Evolutionary conservation across 257 asterid species (phyloP).

Genomic region (Nicotiana benthamiana): DNA sequence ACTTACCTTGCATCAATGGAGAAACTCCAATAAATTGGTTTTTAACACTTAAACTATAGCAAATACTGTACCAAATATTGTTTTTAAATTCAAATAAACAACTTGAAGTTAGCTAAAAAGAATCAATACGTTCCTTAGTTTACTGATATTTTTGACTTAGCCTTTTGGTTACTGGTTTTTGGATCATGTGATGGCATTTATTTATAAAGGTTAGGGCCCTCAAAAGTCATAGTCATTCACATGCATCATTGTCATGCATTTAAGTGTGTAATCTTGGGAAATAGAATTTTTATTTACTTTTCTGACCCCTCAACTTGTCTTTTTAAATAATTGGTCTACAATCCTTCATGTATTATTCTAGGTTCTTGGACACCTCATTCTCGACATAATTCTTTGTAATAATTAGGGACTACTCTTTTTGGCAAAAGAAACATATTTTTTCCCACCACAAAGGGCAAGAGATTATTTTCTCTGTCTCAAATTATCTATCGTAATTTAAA

Average conservation of each 20-base stretch:
- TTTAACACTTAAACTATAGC: not conserved
- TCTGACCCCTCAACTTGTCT: not conserved
- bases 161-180: slow-evolving; percentile 15
- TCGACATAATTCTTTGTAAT: not conserved
- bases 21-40: not conserved
- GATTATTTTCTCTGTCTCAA: rapidly evolving
- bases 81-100: slow-evolving; percentile 7
- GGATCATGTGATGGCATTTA: slow-evolving; percentile 41
- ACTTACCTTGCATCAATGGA: not conserved
- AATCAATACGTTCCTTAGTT: slow-evolving; percentile 26
- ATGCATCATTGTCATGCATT: slow-evolving; percentile 29
- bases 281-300: not conserved
- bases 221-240: slow-evolving; percentile 41
- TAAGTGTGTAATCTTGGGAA: slow-evolving; percentile 20
- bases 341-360: not conserved
- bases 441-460: not conserved
- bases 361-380: not conserved
- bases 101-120: not conserved
- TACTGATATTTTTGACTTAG: slow-evolving; percentile 7
- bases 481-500: too few species aligned
- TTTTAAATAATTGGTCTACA: not conserved
- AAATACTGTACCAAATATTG: slow-evolving; percentile 12
- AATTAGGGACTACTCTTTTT: not conserved
- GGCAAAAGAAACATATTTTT: not conserved
- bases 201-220: slow-evolving; percentile 19